These are phyloP conservation scores for Oryza australiensis DNA, from an alignment of 176 grass and related monocot species.

Conservation along the genomic window DNA sequence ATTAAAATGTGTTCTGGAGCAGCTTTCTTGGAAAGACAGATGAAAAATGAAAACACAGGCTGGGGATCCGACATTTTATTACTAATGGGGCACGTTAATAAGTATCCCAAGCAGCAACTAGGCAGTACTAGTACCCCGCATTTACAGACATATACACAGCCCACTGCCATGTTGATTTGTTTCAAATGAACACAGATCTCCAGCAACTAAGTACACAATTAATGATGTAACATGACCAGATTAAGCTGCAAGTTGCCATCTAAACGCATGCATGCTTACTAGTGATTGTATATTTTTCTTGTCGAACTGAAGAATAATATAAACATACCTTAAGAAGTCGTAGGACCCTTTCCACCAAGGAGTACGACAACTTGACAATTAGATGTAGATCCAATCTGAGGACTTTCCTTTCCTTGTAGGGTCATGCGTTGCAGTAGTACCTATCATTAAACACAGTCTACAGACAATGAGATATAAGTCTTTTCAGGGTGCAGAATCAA, in stretches of 20 bases:
- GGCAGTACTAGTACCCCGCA: background rate
- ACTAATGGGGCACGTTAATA: background rate
- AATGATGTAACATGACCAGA: background rate
- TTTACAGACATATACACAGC: background rate
- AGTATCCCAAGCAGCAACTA: background rate
- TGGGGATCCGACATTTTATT: background rate
- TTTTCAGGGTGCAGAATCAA: slow-evolving; percentile 3
- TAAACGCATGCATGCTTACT: background rate
- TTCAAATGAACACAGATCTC: background rate
- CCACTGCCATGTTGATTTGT: background rate
- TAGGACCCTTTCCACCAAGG: background rate
- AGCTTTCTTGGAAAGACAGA: background rate
- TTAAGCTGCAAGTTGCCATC: slow-evolving; percentile 1
- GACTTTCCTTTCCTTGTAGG: background rate
- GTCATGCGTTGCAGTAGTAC: background rate
- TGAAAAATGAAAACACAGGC: background rate
- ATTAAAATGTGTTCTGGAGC: no score
- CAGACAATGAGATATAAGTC: background rate
- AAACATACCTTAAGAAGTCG: background rate
- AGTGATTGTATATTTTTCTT: background rate
- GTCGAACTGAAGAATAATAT: background rate
- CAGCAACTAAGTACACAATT: background rate
- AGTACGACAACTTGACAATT: background rate
- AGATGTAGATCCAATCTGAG: slow-evolving; percentile 28
- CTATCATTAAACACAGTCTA: background rate